Base-by-base conservation (phyloP, 78 protist genomes). In the Parvularia atlantis region DNA sequence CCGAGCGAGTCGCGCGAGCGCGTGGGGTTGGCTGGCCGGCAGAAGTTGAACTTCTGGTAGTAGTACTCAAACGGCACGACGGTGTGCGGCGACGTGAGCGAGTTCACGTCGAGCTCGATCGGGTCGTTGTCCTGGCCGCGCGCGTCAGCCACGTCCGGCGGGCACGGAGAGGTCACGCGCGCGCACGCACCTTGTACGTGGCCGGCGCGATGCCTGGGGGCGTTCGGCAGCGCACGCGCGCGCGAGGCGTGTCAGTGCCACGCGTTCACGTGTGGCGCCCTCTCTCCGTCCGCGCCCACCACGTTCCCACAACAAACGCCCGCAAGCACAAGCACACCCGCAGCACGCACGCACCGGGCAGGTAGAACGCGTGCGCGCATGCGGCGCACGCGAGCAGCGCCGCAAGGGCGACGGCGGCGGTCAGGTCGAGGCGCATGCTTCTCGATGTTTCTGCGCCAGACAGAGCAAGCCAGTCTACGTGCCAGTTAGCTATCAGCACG, bases 31-130 rank as follows among this genome's bases (percentile, higher is more conserved):
- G 7, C 39, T 6, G 71, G 71, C 71, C 17, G 7, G 35, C 62
- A 52, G 39, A 66, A 66, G 30, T 10, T 7, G 16, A 66, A 44
- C 24, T 11, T 44, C 24, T 44, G 20, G 40, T 3, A 66, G 58
- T 66, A 66, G 33, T 35, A 66, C 17, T 66, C 71, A 28, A 24
- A 66, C 28, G 71, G 71, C 37, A 66, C n/a, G 16, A 24, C 37
- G 16, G 71, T 39, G 33, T 66, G 7, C 16, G 50, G 3, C 5
- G 71, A 66, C 28, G 43, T 39, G 26, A 66, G 22, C 30, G 7
- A 2, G 58, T 66, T 66, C 31, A 66, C 71, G 9, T 53, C 5
- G n/a, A 66, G 36, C 30, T 3, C 28, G 33, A 44, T 44, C 50
- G 7, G 7, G 24, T 44, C 50, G 50, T 11, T 11, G 24, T 44